These are phyloP conservation scores for Globisporangium paddicum DNA, from an alignment of 352 stramenopile species.

Conservation along the genomic window DNA sequence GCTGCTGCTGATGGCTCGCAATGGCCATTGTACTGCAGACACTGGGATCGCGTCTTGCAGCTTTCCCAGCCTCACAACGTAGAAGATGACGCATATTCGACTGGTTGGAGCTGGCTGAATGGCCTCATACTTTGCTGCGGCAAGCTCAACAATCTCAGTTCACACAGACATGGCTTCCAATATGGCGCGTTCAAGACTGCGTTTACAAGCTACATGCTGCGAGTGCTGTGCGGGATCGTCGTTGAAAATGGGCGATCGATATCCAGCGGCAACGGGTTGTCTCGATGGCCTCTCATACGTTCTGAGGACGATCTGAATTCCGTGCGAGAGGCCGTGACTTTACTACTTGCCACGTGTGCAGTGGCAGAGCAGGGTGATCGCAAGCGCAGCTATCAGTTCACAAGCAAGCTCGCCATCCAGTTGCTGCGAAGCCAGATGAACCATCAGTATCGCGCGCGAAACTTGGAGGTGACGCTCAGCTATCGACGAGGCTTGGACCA, in stretches of 20 bases:
- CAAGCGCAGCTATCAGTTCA: conserved; percentile 14
- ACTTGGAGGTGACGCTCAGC: not conserved
- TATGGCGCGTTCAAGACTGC: conserved; percentile 19
- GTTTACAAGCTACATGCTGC: conserved; percentile 23
- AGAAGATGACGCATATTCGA: not conserved
- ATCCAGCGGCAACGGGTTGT: conserved; percentile 16
- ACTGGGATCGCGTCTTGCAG: conserved; percentile 11
- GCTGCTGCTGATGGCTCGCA: not conserved
- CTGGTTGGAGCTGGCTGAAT: not conserved
- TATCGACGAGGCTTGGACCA: conserved; percentile 20
- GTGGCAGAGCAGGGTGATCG: not conserved
- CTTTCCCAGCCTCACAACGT: not conserved
- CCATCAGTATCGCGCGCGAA: not conserved
- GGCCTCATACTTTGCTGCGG: conserved; percentile 1
- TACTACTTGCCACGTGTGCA: conserved; percentile 22
- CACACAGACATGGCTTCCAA: not conserved
- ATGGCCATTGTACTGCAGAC: not conserved
- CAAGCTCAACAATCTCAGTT: not conserved
- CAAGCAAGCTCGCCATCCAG: conserved; percentile 15
- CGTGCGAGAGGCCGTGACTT: conserved; percentile 18
- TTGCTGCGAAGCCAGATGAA: conserved; percentile 15
- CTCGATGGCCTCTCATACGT: conserved; percentile 15
- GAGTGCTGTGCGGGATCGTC: conserved; percentile 20
- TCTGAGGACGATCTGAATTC: conserved; percentile 15
- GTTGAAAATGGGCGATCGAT: conserved; percentile 27